Percentiles rank a stretch among this genome's conserved stretches.
phyloP scores from a whole-genome alignment of 495 filamentous ascomycete genomes.

The Penicilliopsis zonata region DNA sequence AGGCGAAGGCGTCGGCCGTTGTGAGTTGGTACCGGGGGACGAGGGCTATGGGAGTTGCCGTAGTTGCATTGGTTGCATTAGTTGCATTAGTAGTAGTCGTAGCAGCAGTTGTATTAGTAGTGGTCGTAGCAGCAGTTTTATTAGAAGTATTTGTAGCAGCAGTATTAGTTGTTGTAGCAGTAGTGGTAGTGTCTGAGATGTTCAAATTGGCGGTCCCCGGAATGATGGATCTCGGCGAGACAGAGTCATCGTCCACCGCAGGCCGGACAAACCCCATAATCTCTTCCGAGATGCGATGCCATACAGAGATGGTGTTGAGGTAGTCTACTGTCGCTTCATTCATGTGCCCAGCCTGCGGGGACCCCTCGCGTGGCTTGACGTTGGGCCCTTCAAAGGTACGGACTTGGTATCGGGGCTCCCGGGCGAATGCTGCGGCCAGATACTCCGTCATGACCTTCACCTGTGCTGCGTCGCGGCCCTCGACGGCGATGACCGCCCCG shows the following conservation, averaged over 20 bases:
- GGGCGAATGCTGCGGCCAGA: constrained; percentile 47
- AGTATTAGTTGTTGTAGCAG: too few relatives aligned
- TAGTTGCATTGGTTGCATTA: constrained; percentile 5
- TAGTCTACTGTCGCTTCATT: constrained; percentile 47
- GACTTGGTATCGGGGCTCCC: constrained; percentile 45
- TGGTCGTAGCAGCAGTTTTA: too few relatives aligned
- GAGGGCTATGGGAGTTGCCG: constrained; percentile 45
- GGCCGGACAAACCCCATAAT: constrained; percentile 51
- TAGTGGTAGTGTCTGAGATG: too few relatives aligned
- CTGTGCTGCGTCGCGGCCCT: constrained; percentile 50
- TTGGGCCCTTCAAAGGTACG: constrained; percentile 39
- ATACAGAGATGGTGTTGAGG: constrained; percentile 53
- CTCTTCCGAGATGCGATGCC: constrained; percentile 59
- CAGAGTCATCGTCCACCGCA: constrained; percentile 9
- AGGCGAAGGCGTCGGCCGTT: constrained; percentile 61
- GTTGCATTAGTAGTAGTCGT: constrained; percentile 9
- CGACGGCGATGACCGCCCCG: constrained; percentile 72
- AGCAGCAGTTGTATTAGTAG: too few relatives aligned
- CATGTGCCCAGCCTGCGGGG: constrained; percentile 21
- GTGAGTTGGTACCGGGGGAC: constrained; percentile 68
- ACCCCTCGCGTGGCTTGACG: constrained; percentile 15
- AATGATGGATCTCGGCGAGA: constrained; percentile 23
- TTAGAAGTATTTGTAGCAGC: too few relatives aligned
- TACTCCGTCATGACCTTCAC: constrained; percentile 44
- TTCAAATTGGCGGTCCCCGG: constrained; percentile 20